Percentiles rank a stretch among this genome's conserved stretches.
Conservation (phyloP, 1,139 yeast species). For the Petasospora fabianii region DNA sequence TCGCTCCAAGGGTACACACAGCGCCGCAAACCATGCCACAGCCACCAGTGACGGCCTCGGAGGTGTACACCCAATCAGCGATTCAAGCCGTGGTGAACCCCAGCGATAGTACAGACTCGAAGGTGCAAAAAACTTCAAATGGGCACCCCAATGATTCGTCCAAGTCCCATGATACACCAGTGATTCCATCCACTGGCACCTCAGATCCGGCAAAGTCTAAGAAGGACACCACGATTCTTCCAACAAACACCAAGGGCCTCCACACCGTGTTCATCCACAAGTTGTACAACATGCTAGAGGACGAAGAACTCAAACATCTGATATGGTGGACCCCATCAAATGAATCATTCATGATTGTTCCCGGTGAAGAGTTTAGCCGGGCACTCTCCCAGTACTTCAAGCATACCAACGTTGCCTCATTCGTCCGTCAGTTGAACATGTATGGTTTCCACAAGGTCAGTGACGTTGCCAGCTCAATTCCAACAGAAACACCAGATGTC, state of each 20-base stretch:
- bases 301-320: conserved; percentile 44
- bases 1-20: no score
- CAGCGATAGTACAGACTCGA: no score
- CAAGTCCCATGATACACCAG: neutral
- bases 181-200: neutral
- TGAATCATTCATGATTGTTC: conserved; percentile 40
- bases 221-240: conserved; percentile 16
- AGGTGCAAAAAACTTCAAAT: no score
- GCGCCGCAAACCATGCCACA: neutral
- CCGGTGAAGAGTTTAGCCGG: conserved; percentile 56
- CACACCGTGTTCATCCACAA: conserved; percentile 61
- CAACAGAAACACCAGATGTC: conserved; percentile 16
- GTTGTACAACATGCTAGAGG: conserved; percentile 61
- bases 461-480: conserved; percentile 30
- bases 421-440: conserved; percentile 75
- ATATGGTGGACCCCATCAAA: conserved; percentile 49
- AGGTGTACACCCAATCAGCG: no score
- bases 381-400: conserved; percentile 64
- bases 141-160: no score
- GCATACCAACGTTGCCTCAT: conserved; percentile 77
- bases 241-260: conserved; percentile 26
- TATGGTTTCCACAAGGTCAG: conserved; percentile 70
- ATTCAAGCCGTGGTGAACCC: no score
- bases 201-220: conserved; percentile 8
- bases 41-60: neutral